Evolutionary conservation across 805 yeast genomes (phyloP).

Genomic region (Diddensiella santjacobensis): DNA sequence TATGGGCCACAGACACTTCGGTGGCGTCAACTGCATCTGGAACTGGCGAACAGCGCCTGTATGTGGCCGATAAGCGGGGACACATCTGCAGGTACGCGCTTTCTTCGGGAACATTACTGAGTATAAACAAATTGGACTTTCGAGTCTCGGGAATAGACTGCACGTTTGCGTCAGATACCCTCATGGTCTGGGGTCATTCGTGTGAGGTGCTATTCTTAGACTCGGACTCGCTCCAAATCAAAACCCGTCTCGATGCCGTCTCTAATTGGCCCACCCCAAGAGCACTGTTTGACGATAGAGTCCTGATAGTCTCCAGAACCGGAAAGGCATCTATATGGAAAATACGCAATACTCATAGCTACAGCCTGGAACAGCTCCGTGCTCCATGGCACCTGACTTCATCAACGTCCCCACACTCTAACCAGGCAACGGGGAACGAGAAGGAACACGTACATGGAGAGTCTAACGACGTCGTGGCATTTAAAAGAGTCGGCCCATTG

Average conservation of each 20-base stretch:
- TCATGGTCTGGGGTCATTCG: slow-evolving; percentile 22
- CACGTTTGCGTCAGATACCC: neutral
- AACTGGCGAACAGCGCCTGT: slow-evolving; percentile 5
- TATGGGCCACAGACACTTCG: neutral
- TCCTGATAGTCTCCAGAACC: slow-evolving; percentile 7
- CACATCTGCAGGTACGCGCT: slow-evolving; percentile 4
- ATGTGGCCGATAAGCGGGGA: slow-evolving; percentile 11
- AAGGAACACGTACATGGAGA: neutral
- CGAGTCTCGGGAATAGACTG: slow-evolving; percentile 13
- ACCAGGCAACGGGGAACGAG: neutral
- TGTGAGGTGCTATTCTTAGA: slow-evolving; percentile 16
- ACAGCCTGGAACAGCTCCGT: neutral
- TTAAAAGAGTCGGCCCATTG: slow-evolving; percentile 11
- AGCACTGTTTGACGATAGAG: slow-evolving; percentile 13
- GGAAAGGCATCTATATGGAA: slow-evolving; percentile 6
- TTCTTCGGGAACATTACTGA: slow-evolving; percentile 12
- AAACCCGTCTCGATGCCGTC: slow-evolving; percentile 10
- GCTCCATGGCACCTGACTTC: neutral
- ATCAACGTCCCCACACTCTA: no score
- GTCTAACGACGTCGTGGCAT: slow-evolving; percentile 9
- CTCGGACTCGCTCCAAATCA: slow-evolving; percentile 4
- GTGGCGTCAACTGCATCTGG: neutral
- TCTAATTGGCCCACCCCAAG: slow-evolving; percentile 22
- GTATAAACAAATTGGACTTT: slow-evolving; percentile 12
- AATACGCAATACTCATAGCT: neutral